Conservation (phyloP, 1,284 basidiomycete species). For the Meripilus lineatus region DNA sequence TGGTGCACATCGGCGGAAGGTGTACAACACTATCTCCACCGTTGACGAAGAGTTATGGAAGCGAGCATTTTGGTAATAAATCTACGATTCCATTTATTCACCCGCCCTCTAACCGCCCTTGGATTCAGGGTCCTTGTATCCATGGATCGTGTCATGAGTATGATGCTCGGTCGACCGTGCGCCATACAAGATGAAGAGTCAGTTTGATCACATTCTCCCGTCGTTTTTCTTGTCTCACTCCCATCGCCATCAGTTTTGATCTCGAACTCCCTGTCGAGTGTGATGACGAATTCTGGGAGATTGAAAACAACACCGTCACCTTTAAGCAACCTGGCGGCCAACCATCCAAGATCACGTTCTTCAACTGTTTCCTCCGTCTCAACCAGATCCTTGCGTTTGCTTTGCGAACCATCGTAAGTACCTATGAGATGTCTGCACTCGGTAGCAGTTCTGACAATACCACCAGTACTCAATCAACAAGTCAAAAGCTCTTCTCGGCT, state of each 20-base stretch:
- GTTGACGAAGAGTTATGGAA: slow-evolving; percentile 50
- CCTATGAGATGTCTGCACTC: not conserved
- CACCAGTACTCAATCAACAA: slow-evolving; percentile 58
- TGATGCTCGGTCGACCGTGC: slow-evolving; percentile 70
- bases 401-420: slow-evolving; percentile 47
- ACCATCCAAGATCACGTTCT: slow-evolving; percentile 42
- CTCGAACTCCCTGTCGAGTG: slow-evolving; percentile 54
- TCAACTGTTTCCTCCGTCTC: slow-evolving; percentile 50
- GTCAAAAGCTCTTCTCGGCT: slow-evolving; percentile 39
- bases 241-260: slow-evolving; percentile 41
- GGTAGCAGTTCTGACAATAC: not conserved
- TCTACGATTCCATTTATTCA: no score
- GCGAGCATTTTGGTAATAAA: slow-evolving; percentile 64
- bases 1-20: slow-evolving; percentile 33
- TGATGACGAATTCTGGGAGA: slow-evolving; percentile 63
- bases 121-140: slow-evolving; percentile 50
- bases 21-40: slow-evolving; percentile 20
- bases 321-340: slow-evolving; percentile 44
- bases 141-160: slow-evolving; percentile 58
- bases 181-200: slow-evolving; percentile 82
- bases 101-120: not conserved
- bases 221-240: not conserved
- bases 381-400: slow-evolving; percentile 53
- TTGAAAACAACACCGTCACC: slow-evolving; percentile 34
- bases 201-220: slow-evolving; percentile 19